These are phyloP conservation scores for Sanghuangporus baumii DNA, from an alignment of 1,284 basidiomycete species.

Conservation along the genomic window DNA sequence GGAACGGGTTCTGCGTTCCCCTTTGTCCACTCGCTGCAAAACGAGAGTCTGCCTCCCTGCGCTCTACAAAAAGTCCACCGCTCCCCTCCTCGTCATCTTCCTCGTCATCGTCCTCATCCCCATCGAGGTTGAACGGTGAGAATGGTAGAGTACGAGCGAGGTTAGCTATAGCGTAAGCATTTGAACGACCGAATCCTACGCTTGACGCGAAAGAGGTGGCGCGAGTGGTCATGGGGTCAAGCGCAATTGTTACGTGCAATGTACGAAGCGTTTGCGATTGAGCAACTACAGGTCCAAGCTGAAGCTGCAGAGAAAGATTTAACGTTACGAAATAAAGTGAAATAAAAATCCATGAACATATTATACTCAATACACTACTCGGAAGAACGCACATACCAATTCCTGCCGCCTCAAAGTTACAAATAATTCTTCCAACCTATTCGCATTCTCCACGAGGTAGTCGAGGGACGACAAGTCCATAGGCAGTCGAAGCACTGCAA, in stretches of 20 bases:
- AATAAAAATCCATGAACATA: conserved; percentile 1
- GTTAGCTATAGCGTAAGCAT: too few relatives aligned
- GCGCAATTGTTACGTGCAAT: conserved; percentile 46
- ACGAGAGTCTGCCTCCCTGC: background rate
- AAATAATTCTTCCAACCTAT: conserved; percentile 53
- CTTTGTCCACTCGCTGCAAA: background rate
- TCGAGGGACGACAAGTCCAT: conserved; percentile 43
- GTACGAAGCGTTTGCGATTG: conserved; percentile 36
- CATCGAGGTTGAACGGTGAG: background rate
- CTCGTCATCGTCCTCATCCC: conserved; percentile 16
- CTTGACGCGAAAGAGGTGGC: background rate
- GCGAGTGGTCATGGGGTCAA: background rate
- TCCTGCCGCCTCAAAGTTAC: conserved; percentile 43
- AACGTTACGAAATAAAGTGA: background rate
- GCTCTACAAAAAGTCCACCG: background rate
- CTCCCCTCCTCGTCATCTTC: conserved; percentile 18
- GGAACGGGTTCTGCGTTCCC: background rate
- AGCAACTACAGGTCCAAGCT: conserved; percentile 26
- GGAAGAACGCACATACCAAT: conserved; percentile 35
- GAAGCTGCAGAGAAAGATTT: conserved; percentile 30
- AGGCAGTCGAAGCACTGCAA: conserved; percentile 60
- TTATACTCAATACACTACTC: background rate
- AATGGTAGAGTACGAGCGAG: too few relatives aligned
- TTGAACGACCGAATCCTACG: background rate
- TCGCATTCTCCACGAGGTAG: conserved; percentile 50